Conservation (phyloP, 306 rosid species). For the Erythrophleum fordii region DNA sequence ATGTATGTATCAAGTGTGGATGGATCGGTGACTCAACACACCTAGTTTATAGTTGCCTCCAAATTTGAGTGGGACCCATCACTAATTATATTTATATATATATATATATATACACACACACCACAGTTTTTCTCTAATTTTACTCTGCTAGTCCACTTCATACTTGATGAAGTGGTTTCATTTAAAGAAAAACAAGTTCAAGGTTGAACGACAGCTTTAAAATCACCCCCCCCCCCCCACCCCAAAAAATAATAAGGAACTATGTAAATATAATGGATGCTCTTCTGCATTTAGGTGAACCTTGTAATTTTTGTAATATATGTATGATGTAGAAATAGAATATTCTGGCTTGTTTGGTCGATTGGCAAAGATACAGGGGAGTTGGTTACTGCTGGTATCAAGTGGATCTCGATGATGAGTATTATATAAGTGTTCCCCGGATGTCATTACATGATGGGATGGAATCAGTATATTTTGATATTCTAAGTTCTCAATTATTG, state of each 20-base stretch:
- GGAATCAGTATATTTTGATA: conserved; percentile 20
- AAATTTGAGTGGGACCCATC: too few relatives aligned
- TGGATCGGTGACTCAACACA: too few relatives aligned
- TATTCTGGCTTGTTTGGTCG: conserved; percentile 25
- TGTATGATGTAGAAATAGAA: not conserved
- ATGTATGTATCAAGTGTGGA: too few relatives aligned
- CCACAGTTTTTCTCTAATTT: too few relatives aligned
- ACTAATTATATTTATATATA: too few relatives aligned
- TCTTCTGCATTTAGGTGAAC: not conserved
- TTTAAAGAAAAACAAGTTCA: not conserved
- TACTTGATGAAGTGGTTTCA: not conserved
- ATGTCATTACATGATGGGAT: conserved; percentile 11
- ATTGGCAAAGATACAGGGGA: not conserved
- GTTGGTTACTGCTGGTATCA: conserved; percentile 26
- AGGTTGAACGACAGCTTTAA: not conserved
- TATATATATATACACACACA: not conserved
- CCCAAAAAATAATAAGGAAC: conserved; percentile 21
- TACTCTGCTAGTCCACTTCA: not conserved
- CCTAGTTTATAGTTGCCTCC: too few relatives aligned
- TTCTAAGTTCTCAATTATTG: conserved; percentile 27
- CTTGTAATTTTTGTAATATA: not conserved
- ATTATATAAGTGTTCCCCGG: not conserved
- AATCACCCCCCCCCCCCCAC: not conserved
- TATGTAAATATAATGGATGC: not conserved
- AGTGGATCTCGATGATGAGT: conserved; percentile 36